Conservation (phyloP, 2,329 filamentous ascomycete genomes). For the Colletotrichum zoysiae region DNA sequence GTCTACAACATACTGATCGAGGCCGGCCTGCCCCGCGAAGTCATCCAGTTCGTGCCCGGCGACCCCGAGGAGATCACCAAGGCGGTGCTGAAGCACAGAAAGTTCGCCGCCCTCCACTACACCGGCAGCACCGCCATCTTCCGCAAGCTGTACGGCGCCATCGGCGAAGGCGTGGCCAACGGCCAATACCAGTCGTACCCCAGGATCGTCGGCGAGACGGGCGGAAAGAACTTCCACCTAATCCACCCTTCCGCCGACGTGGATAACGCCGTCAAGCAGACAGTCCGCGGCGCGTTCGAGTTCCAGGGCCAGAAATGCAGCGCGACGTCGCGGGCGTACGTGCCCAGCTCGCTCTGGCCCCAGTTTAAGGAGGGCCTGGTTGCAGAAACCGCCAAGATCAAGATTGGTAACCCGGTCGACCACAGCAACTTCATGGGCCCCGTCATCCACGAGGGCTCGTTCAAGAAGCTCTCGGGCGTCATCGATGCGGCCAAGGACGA, state of each 20-base stretch:
- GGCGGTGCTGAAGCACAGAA: constrained; percentile 78
- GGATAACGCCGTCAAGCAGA: constrained; percentile 83
- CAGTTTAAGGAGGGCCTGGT: constrained; percentile 76
- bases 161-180: constrained; percentile 83
- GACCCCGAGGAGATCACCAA: constrained; percentile 87
- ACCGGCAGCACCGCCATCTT: constrained; percentile 94
- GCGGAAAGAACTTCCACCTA: constrained; percentile 94
- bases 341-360: constrained; percentile 80
- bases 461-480: constrained; percentile 81
- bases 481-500: constrained; percentile 87
- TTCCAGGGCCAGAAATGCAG: constrained; percentile 94
- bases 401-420: constrained; percentile 76
- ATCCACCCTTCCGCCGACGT: constrained; percentile 83
- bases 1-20: constrained; percentile 92
- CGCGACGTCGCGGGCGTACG: constrained; percentile 84
- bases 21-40: constrained; percentile 87
- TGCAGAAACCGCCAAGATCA: constrained; percentile 76
- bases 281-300: constrained; percentile 88
- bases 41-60: constrained; percentile 94
- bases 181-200: constrained; percentile 88
- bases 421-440: constrained; percentile 87
- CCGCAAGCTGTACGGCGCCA: constrained; percentile 87
- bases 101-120: constrained; percentile 94
- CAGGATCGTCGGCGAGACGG: constrained; percentile 89
- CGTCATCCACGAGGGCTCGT: constrained; percentile 85